Base-by-base conservation (phyloP, 768 basidiomycete species). In the Pleurotus citrinopileatus region DNA sequence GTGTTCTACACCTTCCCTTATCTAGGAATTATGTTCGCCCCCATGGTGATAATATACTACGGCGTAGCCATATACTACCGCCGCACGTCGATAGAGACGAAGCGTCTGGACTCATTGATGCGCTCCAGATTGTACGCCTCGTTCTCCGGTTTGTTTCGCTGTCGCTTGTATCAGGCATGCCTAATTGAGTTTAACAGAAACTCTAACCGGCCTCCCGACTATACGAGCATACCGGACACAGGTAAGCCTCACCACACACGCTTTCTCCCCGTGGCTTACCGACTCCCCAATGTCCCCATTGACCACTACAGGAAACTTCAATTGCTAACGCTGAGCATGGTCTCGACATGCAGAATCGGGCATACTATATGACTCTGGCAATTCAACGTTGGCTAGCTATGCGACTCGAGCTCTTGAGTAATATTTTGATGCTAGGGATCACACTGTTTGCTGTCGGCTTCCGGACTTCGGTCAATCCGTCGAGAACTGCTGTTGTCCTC, bases 1-100 rank as follows among this genome's bases (percentile, higher is more conserved):
- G 83, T 87, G 1, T 85, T 86, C 63, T 86, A 87, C 61, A 79
- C 78, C 3, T 84, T 84, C 65, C 86, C 87, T 0, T 77, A 75
- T 22, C 80, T 88, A 4, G 87, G 86, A 20, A 81, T 85, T 36
- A 71, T 84, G 23, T 86, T 86, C 58, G 70, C 71, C 0, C 84
- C 84, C 2, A 66, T 86, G 63, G 55, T 61, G 2, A 56, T 81
- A 10, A 60, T 84, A 12, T 86, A 86, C 63, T 81, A 77, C 62
- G 59, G 74, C 42, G 77, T 73, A 5, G 78, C 77, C 4, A 58
- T 77, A 15, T 87, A 78, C 60, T 86, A 87, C 60, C 74, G 84
- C 19, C 74, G 78, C 6, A 79, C 76, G 0, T 85, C 84, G 0
- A 81, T 86, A 3, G 84, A 86, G 61, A 77, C 80, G 2, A 86